Evolutionary conservation across 1,284 basidiomycete genomes (phyloP).

Genomic region (Mixia osmundae): DNA sequence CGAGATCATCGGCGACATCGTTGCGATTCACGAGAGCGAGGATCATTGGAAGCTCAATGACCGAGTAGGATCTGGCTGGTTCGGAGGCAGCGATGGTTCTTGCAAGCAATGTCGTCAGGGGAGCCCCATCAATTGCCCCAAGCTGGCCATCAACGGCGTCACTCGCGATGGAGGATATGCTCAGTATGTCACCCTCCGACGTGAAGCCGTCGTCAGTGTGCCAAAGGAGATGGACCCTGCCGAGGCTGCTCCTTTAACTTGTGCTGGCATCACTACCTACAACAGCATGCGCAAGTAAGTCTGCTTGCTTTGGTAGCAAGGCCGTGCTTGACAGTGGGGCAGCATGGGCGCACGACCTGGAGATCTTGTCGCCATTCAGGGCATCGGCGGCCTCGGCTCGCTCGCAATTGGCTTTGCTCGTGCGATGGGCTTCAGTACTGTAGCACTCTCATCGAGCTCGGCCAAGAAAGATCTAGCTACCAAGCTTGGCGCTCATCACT

Average conservation of each 20-base stretch:
- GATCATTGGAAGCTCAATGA: constrained; percentile 18
- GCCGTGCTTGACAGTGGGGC: not conserved
- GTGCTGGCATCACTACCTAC: constrained; percentile 23
- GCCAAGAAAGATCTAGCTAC: constrained; percentile 21
- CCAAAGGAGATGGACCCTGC: constrained; percentile 22
- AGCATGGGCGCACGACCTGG: constrained; percentile 10
- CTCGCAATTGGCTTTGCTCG: constrained; percentile 3
- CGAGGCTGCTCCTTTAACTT: constrained; percentile 26
- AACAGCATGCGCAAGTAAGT: constrained; percentile 23
- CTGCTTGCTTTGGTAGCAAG: constrained; percentile 9
- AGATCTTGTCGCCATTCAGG: constrained; percentile 24
- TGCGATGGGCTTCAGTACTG: constrained; percentile 21
- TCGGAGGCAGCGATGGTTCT: constrained; percentile 4
- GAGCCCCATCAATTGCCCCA: constrained; percentile 15
- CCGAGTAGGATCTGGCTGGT: constrained; percentile 13
- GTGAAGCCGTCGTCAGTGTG: constrained; percentile 21
- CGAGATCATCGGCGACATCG: constrained; percentile 9
- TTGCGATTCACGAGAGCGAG: constrained; percentile 2
- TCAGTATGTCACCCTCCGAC: constrained; percentile 22
- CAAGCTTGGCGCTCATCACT: constrained; percentile 24
- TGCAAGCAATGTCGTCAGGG: constrained; percentile 18
- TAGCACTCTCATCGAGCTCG: constrained; percentile 20
- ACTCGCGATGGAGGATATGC: constrained; percentile 21
- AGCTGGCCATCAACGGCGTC: constrained; percentile 20
- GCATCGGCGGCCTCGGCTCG: constrained; percentile 18